These are phyloP conservation scores for Fusarium oligoseptatum DNA, from an alignment of 2,329 filamentous ascomycete species.

Conservation along the genomic window DNA sequence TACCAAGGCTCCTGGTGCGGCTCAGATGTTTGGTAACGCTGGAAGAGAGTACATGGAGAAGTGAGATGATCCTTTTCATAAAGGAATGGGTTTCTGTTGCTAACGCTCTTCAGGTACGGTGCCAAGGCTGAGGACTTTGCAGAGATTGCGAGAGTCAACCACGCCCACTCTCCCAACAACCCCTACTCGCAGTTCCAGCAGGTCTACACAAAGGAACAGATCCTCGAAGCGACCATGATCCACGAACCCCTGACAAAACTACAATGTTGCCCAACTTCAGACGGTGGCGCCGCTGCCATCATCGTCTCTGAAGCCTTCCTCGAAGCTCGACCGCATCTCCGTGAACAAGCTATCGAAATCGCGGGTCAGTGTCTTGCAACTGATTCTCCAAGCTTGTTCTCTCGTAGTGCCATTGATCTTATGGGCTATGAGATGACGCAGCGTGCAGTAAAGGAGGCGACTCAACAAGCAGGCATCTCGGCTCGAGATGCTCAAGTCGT, in stretches of 20 bases:
- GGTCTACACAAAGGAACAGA: constrained; percentile 88
- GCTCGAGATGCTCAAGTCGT: constrained; percentile 82
- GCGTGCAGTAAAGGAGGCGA: constrained; percentile 76
- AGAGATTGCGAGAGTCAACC: constrained; percentile 93
- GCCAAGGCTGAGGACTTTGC: constrained; percentile 89
- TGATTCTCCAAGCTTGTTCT: constrained; percentile 85
- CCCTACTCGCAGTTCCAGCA: constrained; percentile 98
- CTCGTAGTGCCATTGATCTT: constrained; percentile 84
- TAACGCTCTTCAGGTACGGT: constrained; percentile 72
- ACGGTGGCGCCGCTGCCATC: constrained; percentile 89
- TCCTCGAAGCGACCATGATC: constrained; percentile 82
- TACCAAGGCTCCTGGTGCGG: constrained; percentile 85
- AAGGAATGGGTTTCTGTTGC: neutral
- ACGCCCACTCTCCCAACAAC: constrained; percentile 90
- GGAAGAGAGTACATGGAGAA: constrained; percentile 96
- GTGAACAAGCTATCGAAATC: constrained; percentile 85
- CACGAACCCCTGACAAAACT: constrained; percentile 92
- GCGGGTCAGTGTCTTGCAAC: constrained; percentile 91
- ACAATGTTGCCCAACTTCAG: constrained; percentile 98
- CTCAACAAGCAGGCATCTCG: constrained; percentile 78
- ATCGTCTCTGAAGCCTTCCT: constrained; percentile 92
- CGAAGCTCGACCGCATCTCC: constrained; percentile 84
- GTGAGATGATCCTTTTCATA: constrained; percentile 57
- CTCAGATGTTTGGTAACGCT: constrained; percentile 96
- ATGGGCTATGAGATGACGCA: constrained; percentile 90